These are phyloP conservation scores for Coprinopsis sp. DNA, from an alignment of 768 basidiomycete genomes.

Conservation along the genomic window DNA sequence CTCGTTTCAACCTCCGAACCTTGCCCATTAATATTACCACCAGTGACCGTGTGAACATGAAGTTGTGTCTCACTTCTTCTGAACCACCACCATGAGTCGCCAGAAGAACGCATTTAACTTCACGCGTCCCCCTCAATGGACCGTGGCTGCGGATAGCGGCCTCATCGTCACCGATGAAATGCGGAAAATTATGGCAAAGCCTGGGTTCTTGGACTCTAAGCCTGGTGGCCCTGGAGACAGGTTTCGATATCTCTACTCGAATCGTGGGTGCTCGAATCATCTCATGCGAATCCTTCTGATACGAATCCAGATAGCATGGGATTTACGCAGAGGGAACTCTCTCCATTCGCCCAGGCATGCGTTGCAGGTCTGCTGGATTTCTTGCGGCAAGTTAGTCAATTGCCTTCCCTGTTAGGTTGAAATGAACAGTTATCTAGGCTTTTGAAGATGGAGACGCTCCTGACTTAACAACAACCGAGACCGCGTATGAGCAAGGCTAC, in stretches of 20 bases:
- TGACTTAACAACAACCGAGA: constrained; percentile 35
- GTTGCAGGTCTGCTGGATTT: constrained; percentile 17
- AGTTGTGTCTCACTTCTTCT: no score
- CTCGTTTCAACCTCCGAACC: no score
- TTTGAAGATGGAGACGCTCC: constrained; percentile 30
- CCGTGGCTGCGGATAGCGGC: no score
- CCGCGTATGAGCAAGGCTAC: constrained; percentile 39
- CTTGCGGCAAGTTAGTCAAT: background rate
- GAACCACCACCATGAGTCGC: no score
- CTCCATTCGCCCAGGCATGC: constrained; percentile 21
- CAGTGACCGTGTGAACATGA: no score
- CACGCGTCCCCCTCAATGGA: no score
- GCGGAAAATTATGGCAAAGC: background rate
- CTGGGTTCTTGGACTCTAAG: background rate
- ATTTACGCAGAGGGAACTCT: constrained; percentile 20
- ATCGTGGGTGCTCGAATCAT: constrained; percentile 13
- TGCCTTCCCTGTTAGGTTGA: background rate
- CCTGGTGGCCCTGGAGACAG: constrained; percentile 1
- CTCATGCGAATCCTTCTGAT: background rate
- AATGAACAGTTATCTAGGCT: constrained; percentile 17
- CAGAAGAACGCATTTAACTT: no score
- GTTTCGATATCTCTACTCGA: constrained; percentile 24
- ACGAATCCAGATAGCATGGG: constrained; percentile 18
- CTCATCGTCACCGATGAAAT: background rate
- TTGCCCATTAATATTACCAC: no score